Evolutionary conservation across 2,329 filamentous ascomycete species (phyloP).

Genomic region (Ceratocystis ficicola): DNA sequence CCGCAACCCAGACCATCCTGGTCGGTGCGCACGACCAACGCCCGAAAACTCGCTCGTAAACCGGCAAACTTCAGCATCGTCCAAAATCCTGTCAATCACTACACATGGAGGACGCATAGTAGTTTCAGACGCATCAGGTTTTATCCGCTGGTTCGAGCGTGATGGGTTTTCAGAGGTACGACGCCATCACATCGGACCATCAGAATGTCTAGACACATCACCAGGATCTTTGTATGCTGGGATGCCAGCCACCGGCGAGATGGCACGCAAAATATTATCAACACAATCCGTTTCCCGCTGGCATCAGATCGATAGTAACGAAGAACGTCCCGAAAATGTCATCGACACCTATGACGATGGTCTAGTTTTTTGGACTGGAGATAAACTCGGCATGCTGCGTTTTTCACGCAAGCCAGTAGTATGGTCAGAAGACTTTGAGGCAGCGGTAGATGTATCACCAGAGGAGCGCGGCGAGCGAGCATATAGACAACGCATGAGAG

Average conservation of each 20-base stretch:
- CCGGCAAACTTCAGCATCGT: constrained; percentile 66
- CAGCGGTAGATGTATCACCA: constrained; percentile 32
- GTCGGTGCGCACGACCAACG: constrained; percentile 3
- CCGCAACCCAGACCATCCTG: constrained; percentile 21
- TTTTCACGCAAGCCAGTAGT: constrained; percentile 46
- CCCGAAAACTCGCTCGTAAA: constrained; percentile 36
- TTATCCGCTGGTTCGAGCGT: constrained; percentile 81
- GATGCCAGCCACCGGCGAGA: constrained; percentile 50
- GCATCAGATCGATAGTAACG: constrained; percentile 18
- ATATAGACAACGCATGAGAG: constrained; percentile 58
- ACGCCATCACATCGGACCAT: constrained; percentile 44
- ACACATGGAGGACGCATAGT: constrained; percentile 73
- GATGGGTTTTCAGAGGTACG: constrained; percentile 57
- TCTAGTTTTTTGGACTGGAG: constrained; percentile 77
- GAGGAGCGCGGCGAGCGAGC: constrained; percentile 40
- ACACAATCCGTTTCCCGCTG: constrained; percentile 33
- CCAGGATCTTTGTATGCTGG: constrained; percentile 40
- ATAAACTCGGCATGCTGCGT: constrained; percentile 60
- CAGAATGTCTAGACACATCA: constrained; percentile 31
- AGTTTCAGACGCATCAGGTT: constrained; percentile 71
- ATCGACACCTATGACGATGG: constrained; percentile 46
- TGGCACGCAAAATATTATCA: constrained; percentile 68
- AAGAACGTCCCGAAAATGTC: background rate
- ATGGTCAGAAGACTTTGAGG: constrained; percentile 40
- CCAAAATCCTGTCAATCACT: constrained; percentile 69